These are phyloP conservation scores for Penicillium sp. DNA, from an alignment of 2,329 filamentous ascomycete species.

Conservation along the genomic window DNA sequence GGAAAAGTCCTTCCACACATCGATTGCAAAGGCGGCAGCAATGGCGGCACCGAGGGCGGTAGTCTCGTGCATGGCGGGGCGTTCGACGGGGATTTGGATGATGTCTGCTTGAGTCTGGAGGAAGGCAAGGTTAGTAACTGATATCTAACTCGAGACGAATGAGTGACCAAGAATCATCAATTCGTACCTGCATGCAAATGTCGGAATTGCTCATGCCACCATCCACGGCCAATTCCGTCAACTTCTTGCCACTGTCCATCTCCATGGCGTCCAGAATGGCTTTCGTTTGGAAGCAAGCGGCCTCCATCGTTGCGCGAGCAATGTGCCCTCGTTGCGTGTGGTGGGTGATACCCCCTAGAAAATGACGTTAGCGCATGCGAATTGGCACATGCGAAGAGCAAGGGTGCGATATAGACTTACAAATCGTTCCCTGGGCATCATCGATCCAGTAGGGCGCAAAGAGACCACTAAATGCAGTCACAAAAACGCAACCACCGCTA, in stretches of 20 bases:
- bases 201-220: slow-evolving; percentile 88
- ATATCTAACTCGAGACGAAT: neutral
- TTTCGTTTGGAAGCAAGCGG: slow-evolving; percentile 89
- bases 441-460: slow-evolving; percentile 96
- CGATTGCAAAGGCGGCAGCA: slow-evolving; percentile 79
- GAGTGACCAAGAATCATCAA: no score
- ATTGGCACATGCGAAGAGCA: neutral
- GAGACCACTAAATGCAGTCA: slow-evolving; percentile 86
- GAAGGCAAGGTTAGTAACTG: neutral
- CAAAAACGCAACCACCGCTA: slow-evolving; percentile 82
- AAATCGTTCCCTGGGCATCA: slow-evolving; percentile 86
- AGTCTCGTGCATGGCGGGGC: slow-evolving; percentile 86
- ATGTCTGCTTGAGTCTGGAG: slow-evolving; percentile 74
- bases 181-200: slow-evolving; percentile 73
- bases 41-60: slow-evolving; percentile 87
- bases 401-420: slow-evolving; percentile 44
- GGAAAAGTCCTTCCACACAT: slow-evolving; percentile 73
- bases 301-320: slow-evolving; percentile 83
- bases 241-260: slow-evolving; percentile 74
- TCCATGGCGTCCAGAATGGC: slow-evolving; percentile 95
- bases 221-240: slow-evolving; percentile 80
- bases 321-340: slow-evolving; percentile 85
- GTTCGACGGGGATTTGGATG: slow-evolving; percentile 77
- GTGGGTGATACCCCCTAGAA: slow-evolving; percentile 73
- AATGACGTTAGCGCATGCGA: neutral